Conservation (phyloP, 208 protist genomes). For the Leishmania aethiopica region DNA sequence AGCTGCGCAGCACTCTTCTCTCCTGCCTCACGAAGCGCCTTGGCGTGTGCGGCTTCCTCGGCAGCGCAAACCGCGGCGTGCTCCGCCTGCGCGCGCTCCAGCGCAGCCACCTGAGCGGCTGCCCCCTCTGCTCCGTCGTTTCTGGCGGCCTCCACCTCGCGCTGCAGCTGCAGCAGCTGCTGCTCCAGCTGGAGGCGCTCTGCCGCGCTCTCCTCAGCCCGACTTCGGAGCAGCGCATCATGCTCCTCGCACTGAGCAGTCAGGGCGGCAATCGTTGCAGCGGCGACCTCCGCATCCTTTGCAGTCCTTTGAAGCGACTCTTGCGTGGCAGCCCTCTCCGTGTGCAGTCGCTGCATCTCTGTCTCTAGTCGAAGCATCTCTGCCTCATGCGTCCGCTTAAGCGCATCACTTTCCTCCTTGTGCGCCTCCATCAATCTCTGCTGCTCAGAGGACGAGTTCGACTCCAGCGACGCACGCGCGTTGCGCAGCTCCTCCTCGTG, state of each 20-base stretch:
- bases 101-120: constrained; percentile 14
- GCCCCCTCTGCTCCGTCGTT: constrained; percentile 9
- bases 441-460: constrained; percentile 12
- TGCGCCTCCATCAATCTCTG: constrained; percentile 27
- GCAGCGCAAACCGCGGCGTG: constrained; percentile 11
- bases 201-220: constrained; percentile 16
- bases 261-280: constrained; percentile 7
- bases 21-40: constrained; percentile 14
- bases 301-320: constrained; percentile 9
- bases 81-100: constrained; percentile 27
- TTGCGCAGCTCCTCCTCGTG: constrained; percentile 21
- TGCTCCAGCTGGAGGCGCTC: constrained; percentile 34
- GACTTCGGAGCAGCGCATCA: constrained; percentile 11
- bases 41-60: constrained; percentile 21
- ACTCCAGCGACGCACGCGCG: constrained; percentile 14
- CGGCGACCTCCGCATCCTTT: background rate
- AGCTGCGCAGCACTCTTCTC: constrained; percentile 11
- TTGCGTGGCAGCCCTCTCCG: constrained; percentile 6
- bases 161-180: constrained; percentile 24
- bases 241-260: constrained; percentile 16
- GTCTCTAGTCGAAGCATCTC: constrained; percentile 22
- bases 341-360: background rate
- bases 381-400: constrained; percentile 24
- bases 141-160: constrained; percentile 20
- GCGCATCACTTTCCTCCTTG: constrained; percentile 25